A percentile compares a stretch with the other conserved stretches of the same genome.
Conservation (phyloP, 2,329 filamentous ascomycete species). For the Beauveria brongniartii region DNA sequence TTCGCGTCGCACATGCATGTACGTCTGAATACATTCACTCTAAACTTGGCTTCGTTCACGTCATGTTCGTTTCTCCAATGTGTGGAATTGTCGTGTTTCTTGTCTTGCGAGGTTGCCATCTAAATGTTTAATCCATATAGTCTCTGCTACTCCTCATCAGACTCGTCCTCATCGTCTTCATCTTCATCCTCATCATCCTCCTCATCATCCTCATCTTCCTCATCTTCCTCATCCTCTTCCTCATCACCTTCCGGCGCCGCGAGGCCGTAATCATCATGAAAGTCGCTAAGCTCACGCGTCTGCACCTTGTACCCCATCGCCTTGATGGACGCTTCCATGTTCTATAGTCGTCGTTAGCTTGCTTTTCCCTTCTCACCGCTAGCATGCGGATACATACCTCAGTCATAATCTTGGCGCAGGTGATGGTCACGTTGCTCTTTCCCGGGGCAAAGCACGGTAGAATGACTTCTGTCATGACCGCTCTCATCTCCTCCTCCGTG, state of each 20-base stretch:
- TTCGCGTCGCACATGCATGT: not conserved
- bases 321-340: conserved; percentile 66
- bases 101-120: not conserved
- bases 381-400: conserved; percentile 50
- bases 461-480: conserved; percentile 65
- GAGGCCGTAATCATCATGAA: conserved; percentile 85
- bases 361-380: not conserved
- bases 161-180: conserved; percentile 32
- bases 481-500: conserved; percentile 65
- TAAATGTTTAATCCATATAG: conserved; percentile 12
- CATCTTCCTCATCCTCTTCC: conserved; percentile 53
- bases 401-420: conserved; percentile 76
- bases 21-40: not conserved
- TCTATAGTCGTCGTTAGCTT: conserved; percentile 37
- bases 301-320: conserved; percentile 71
- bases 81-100: not conserved
- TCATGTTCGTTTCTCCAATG: not conserved
- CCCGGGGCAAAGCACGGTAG: conserved; percentile 72
- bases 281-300: conserved; percentile 65
- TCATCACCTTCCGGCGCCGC: conserved; percentile 53
- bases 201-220: conserved; percentile 43
- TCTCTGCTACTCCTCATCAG: conserved; percentile 21
- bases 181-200: conserved; percentile 31
- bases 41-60: not conserved
- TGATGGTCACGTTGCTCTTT: conserved; percentile 78